Base-by-base conservation (phyloP, 495 filamentous ascomycete genomes). In the Hypomontagnella monticulosa region DNA sequence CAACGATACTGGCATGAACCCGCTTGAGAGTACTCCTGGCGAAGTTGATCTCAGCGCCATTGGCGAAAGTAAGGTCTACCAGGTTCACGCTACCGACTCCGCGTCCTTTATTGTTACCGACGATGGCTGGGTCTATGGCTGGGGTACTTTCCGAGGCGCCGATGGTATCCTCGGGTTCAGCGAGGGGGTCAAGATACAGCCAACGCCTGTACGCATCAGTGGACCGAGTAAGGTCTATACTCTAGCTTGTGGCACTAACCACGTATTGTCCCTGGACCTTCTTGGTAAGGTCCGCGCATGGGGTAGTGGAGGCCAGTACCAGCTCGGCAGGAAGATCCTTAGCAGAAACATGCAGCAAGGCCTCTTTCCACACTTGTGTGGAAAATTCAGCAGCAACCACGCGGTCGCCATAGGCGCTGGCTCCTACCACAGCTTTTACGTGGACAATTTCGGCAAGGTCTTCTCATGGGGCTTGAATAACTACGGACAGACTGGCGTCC, bases 401-500 rank as follows among this genome's bases (percentile, higher is more conserved):
- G 83, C 88, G 32, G 73, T 75, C 4, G 64, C 75, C 12, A 80
- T 92, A 33, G 81, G 76, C 2, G 79, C 79, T 44, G 89, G 89
- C 33, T 78, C 81, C 12, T 87, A 89, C 67, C 87, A 91, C 71
- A 85, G 82, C 49, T 90, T 96, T 54, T 93, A 93, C 48, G 84
- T 94, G 55, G 84, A 88, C 69, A 77, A 82, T 14, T 80, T 85
- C n/a, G 87, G 85, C 19, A 81, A 86, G 23, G 87, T 93, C 48
- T 95, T 85, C 78, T 78, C 88, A 0, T 97, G 93, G 92, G 93
- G 93, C 8, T 74, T 92, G 40, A 97, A 97, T 76, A 90, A 88
- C 69, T 95, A 88, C 70, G 87, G 89, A 30, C 88, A 93, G 72
- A 91, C 89, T 8, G 95, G 91, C 42, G 83, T 92, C 52, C 79